Conservation (phyloP, 2,329 filamentous ascomycete genomes). For the Colletotrichum scovillei region DNA sequence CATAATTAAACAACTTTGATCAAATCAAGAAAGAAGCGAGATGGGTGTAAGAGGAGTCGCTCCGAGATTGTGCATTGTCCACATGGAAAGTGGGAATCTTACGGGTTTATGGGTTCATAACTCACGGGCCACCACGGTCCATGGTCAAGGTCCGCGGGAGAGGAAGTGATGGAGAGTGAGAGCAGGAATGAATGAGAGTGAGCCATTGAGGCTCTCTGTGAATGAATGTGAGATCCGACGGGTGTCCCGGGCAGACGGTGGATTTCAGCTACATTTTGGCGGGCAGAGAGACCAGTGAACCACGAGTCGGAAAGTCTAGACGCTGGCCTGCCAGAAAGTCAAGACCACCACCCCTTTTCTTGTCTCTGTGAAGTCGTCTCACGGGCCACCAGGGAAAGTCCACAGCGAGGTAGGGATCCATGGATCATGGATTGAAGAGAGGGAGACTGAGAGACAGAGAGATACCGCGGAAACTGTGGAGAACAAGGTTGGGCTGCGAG, state of each 20-base stretch:
- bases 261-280: too few relatives aligned
- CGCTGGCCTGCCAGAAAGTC: too few relatives aligned
- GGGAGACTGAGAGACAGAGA: not conserved
- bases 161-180: not conserved
- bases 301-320: not conserved
- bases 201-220: not conserved
- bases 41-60: not conserved
- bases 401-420: not conserved
- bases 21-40: conserved; percentile 12
- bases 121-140: not conserved
- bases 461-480: not conserved
- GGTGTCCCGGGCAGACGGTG: not conserved
- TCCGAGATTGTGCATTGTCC: not conserved
- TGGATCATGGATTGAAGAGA: not conserved
- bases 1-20: not conserved
- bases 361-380: not conserved
- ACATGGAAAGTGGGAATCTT: not conserved
- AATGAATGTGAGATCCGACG: not conserved
- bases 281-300: not conserved
- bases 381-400: not conserved
- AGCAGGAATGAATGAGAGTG: not conserved
- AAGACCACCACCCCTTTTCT: not conserved
- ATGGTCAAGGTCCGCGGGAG: not conserved
- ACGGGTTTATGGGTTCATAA: not conserved
- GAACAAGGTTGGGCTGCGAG: conserved; percentile 3